Percentiles rank a stretch among this genome's conserved stretches.
Evolutionary conservation across 306 rosid species (phyloP).

Genomic region (Canavalia ensiformis): DNA sequence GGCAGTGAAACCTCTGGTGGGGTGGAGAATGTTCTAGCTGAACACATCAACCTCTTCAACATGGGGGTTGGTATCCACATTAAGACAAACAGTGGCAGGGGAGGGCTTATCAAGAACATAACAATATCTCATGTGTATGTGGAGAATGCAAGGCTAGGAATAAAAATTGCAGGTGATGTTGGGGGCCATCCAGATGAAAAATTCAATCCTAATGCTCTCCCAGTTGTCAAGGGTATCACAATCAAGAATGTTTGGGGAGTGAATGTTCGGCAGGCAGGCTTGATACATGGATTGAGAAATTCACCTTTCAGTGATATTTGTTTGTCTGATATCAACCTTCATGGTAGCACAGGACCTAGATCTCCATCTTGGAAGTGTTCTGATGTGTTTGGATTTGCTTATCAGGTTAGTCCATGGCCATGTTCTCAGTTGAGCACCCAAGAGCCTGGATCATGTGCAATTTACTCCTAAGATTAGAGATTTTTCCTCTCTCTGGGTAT

Average conservation of each 20-base stretch:
- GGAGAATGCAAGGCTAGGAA: constrained; percentile 73
- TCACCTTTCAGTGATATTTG: constrained; percentile 88
- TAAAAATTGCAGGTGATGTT: constrained; percentile 82
- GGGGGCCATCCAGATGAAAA: constrained; percentile 88
- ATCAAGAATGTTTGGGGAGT: constrained; percentile 79
- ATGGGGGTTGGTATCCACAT: constrained; percentile 89
- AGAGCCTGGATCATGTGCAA: constrained; percentile 58
- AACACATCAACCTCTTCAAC: constrained; percentile 78
- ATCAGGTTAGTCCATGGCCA: constrained; percentile 79
- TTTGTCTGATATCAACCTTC: constrained; percentile 76
- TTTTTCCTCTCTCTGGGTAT: not conserved
- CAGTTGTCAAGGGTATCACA: constrained; percentile 75
- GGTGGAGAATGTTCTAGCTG: constrained; percentile 83
- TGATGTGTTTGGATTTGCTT: constrained; percentile 71
- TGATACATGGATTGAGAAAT: constrained; percentile 67
- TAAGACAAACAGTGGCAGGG: constrained; percentile 87
- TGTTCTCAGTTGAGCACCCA: constrained; percentile 66
- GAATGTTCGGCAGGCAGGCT: constrained; percentile 80
- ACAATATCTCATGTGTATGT: constrained; percentile 71
- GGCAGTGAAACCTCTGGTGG: constrained; percentile 99
- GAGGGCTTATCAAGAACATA: constrained; percentile 78
- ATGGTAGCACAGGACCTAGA: constrained; percentile 50
- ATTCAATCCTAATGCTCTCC: constrained; percentile 78
- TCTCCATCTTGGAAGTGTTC: constrained; percentile 84
- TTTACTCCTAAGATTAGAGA: constrained; percentile 44